A percentile compares a stretch with the other conserved stretches of the same genome.
These are phyloP conservation scores for Acanthamoeba divionensis DNA, from an alignment of 208 protist genomes.

Conservation along the genomic window DNA sequence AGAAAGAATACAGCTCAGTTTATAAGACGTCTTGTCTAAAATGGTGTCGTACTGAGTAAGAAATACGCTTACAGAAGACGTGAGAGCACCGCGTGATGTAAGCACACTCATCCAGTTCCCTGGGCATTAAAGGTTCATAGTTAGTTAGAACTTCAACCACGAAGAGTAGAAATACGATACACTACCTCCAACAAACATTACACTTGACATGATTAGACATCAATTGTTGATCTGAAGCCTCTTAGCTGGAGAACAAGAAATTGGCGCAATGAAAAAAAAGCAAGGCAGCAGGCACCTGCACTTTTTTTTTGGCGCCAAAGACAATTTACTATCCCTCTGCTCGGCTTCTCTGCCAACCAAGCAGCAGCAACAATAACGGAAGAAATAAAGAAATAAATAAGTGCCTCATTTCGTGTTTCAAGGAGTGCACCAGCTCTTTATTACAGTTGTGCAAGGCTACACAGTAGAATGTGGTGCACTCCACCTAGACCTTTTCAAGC, in stretches of 20 bases:
- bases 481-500: background rate
- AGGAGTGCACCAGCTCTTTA: too few relatives aligned
- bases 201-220: constrained; percentile 30
- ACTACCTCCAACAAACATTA: constrained; percentile 25
- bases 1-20: too few relatives aligned
- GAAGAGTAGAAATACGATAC: background rate
- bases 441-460: too few relatives aligned
- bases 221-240: background rate
- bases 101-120: constrained; percentile 22
- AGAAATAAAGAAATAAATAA: background rate
- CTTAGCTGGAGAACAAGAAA: background rate
- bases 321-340: background rate
- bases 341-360: too few relatives aligned
- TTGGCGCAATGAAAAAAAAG: background rate
- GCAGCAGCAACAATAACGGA: background rate
- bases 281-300: background rate
- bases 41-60: background rate
- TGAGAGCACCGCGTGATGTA: constrained; percentile 46
- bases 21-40: too few relatives aligned
- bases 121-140: background rate
- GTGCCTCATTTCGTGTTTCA: too few relatives aligned
- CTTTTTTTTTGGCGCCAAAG: background rate
- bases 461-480: background rate
- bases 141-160: background rate
- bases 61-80: constrained; percentile 7